Evolutionary conservation across 371 early-diverging fungal genomes (phyloP).

Genomic region (Ordospora pajunii): DNA sequence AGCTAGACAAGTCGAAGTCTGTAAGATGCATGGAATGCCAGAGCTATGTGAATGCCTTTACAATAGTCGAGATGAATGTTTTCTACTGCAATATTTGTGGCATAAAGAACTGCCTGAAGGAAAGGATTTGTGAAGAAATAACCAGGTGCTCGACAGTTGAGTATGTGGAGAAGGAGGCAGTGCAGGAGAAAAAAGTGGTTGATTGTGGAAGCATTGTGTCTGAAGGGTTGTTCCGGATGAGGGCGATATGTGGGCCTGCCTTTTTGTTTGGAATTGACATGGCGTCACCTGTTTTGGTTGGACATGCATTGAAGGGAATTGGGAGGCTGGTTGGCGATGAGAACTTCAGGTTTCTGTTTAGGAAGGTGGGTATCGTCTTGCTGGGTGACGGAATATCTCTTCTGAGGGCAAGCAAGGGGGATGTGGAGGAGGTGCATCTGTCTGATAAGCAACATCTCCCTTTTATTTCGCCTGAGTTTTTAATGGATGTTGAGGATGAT

Average conservation of each 20-base stretch:
- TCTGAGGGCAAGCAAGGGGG: background rate
- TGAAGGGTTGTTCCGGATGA: background rate
- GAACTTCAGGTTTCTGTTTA: conserved; percentile 34
- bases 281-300: background rate
- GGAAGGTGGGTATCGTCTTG: conserved; percentile 13
- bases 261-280: conserved; percentile 49
- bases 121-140: background rate
- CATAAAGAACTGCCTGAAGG: background rate
- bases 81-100: conserved; percentile 59
- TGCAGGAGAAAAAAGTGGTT: background rate
- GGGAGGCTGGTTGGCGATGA: background rate
- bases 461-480: conserved; percentile 17
- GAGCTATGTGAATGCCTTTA: conserved; percentile 37
- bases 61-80: background rate
- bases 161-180: background rate
- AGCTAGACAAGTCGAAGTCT: background rate
- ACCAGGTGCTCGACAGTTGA: conserved; percentile 10
- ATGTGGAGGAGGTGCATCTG: background rate
- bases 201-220: background rate
- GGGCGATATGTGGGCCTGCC: conserved; percentile 8
- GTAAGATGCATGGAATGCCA: conserved; percentile 52
- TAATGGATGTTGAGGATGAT: conserved; percentile 15
- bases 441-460: background rate
- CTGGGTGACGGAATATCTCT: conserved; percentile 1
- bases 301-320: conserved; percentile 4